These are phyloP conservation scores for Fusarium liriodendri DNA, from an alignment of 2,329 filamentous ascomycete genomes.

Conservation along the genomic window DNA sequence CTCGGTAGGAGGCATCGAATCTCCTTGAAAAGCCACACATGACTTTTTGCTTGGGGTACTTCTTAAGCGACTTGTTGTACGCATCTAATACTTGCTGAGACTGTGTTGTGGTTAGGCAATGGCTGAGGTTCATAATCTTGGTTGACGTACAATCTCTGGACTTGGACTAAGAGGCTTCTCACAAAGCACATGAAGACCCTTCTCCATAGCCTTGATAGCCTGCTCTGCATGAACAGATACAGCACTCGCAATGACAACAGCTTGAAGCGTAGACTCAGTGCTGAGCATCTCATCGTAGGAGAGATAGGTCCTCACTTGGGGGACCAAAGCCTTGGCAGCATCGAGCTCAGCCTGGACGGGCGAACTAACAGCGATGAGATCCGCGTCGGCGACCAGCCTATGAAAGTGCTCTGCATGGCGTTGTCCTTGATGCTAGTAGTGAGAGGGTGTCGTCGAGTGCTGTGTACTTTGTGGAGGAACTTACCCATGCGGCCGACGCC, in stretches of 20 bases:
- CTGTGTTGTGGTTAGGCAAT: not conserved
- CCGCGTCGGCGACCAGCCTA: not conserved
- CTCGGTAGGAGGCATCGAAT: conserved; percentile 1
- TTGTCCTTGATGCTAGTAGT: not conserved
- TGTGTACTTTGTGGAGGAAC: not conserved
- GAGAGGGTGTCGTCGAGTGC: not conserved
- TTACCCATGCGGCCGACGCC: conserved; percentile 6
- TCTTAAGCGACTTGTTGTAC: not conserved
- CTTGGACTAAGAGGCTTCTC: not conserved
- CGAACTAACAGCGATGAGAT: not conserved
- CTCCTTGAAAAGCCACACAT: not conserved
- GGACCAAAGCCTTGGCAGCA: not conserved
- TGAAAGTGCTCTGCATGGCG: conserved; percentile 4
- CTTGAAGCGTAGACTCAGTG: not conserved
- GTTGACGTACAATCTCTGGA: not conserved
- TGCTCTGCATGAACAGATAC: not conserved
- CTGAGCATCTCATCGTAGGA: not conserved
- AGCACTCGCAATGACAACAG: not conserved
- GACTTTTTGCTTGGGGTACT: not conserved
- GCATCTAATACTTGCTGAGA: not conserved
- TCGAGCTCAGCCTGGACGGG: not conserved
- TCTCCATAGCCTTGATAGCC: not conserved
- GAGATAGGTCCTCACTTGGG: not conserved
- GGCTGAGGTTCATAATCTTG: not conserved
- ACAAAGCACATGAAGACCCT: not conserved